Base-by-base conservation (phyloP, 106 monocot species). In the Gastrodia elata region DNA sequence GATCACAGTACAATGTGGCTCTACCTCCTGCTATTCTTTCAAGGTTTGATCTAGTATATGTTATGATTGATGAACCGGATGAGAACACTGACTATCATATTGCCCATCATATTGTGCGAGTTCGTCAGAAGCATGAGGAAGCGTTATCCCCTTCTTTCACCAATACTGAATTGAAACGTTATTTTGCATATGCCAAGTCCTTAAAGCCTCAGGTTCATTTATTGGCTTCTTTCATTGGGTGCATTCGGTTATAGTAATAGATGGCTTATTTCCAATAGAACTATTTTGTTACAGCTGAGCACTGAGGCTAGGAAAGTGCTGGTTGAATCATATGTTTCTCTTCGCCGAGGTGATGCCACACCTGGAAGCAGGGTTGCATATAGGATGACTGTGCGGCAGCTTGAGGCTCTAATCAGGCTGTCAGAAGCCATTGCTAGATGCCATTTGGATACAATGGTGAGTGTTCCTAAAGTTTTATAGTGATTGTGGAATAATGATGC, bases 301-400 rank as follows among this genome's bases (percentile, higher is more conserved):
- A 68, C 83, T 8, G 97, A 93, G 77, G 97, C 93, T 72, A 87
- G 82, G 73, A 88, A 85, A 74, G 84, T 91, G 59, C 42, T 98
- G 65, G 97, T 98, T 7, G 97, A 98, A 46, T 93, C 90, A 67
- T 98, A 98, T 80, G 97, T 98, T 49, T 65, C 86, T 39, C 93
- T 98, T 78, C 87, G 93, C 41, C 86, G 88, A 81, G 87, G 88
- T 70, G 97, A 98, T 72, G 77, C 86, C 61, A 76, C 88, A 74
- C 97, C 93, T 75, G 97, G 97, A 77, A 98, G 93, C n/a, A 91
- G 86, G 86, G 97, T 98, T 77, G 90, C 97, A 38, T 98, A 93
- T 52, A 75, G 97, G 74, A 98, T 98, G 97, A 98, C 97, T 33
- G 97, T 98, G 59, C 88, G 93, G 76, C 97, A 93, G 68, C 85